Evolutionary conservation across 345 rosid genomes (phyloP).

Genomic region (Geranium brycei): DNA sequence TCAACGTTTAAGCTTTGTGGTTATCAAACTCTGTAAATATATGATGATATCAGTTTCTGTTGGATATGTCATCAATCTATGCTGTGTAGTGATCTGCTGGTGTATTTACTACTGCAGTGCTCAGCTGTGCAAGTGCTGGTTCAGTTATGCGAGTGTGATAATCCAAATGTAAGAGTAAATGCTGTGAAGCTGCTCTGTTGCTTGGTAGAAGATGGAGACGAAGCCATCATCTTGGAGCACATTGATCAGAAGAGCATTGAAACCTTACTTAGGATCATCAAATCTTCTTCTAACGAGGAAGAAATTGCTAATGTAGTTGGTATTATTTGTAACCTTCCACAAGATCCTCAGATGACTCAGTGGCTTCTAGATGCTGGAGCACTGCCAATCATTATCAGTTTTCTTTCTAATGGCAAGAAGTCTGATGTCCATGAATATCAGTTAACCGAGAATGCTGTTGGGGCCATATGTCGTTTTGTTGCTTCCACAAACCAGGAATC

Average conservation of each 20-base stretch:
- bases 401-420: slow-evolving; percentile 14
- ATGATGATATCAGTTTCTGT: not conserved
- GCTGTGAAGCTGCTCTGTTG: slow-evolving; percentile 50
- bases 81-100: slow-evolving; percentile 2
- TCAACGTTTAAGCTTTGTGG: not conserved
- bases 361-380: slow-evolving; percentile 46
- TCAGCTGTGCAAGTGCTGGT: slow-evolving; percentile 42
- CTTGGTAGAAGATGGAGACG: slow-evolving; percentile 37
- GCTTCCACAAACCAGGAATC: slow-evolving; percentile 28
- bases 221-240: slow-evolving; percentile 36
- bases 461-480: slow-evolving; percentile 46
- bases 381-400: slow-evolving; percentile 16
- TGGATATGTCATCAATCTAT: slow-evolving; percentile 6
- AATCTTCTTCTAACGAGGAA: slow-evolving; percentile 28
- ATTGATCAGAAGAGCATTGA: slow-evolving; percentile 28
- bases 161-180: slow-evolving; percentile 33
- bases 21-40: not conserved
- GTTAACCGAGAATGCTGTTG: slow-evolving; percentile 35
- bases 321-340: slow-evolving; percentile 47
- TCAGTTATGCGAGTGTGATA: slow-evolving; percentile 33
- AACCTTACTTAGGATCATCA: slow-evolving; percentile 35
- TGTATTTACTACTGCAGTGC: slow-evolving; percentile 25
- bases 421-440: slow-evolving; percentile 22
- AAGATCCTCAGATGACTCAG: slow-evolving; percentile 26
- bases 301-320: slow-evolving; percentile 41